These are phyloP conservation scores for Amanita phalloides DNA, from an alignment of 768 basidiomycete genomes.

Conservation along the genomic window DNA sequence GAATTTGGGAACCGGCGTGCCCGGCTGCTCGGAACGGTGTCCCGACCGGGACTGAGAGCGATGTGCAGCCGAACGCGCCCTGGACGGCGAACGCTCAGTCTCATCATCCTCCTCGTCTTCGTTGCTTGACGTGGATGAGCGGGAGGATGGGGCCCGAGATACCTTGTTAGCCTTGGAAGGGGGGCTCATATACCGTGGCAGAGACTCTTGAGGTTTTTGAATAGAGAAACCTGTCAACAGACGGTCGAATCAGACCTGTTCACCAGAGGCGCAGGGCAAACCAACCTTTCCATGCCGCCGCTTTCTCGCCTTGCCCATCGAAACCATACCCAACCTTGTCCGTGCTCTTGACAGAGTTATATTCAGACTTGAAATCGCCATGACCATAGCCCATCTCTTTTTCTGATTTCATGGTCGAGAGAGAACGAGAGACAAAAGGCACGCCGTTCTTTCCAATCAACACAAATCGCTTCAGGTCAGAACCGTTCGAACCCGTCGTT, in stretches of 20 bases:
- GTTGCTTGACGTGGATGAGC: slow-evolving; percentile 19
- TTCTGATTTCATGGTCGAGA: not conserved
- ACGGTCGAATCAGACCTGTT: not conserved
- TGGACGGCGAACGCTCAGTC: slow-evolving; percentile 1
- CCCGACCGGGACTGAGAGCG: not conserved
- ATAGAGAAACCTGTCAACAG: slow-evolving; percentile 37
- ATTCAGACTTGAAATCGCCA: slow-evolving; percentile 12
- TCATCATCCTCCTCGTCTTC: not conserved
- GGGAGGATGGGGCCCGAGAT: slow-evolving; percentile 19
- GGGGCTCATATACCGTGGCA: slow-evolving; percentile 40
- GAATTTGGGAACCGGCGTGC: slow-evolving; percentile 12
- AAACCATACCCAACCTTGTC: slow-evolving; percentile 56
- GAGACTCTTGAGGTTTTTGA: slow-evolving; percentile 45
- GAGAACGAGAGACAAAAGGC: slow-evolving; percentile 4
- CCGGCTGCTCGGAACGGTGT: slow-evolving; percentile 1
- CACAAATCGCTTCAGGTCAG: slow-evolving; percentile 4
- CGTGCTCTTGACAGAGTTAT: slow-evolving; percentile 14
- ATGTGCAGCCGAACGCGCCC: not conserved
- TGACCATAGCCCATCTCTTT: slow-evolving; percentile 4
- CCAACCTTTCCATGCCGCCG: slow-evolving; percentile 54
- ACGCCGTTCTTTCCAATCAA: not conserved
- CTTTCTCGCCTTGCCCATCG: slow-evolving; percentile 73
- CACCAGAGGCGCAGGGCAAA: not conserved
- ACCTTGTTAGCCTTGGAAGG: slow-evolving; percentile 12
- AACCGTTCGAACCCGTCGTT: not conserved